Percentiles rank a stretch among this genome's conserved stretches.
phyloP scores from a whole-genome alignment of 169 alveolate genomes.

The Eimeria necatrix region DNA sequence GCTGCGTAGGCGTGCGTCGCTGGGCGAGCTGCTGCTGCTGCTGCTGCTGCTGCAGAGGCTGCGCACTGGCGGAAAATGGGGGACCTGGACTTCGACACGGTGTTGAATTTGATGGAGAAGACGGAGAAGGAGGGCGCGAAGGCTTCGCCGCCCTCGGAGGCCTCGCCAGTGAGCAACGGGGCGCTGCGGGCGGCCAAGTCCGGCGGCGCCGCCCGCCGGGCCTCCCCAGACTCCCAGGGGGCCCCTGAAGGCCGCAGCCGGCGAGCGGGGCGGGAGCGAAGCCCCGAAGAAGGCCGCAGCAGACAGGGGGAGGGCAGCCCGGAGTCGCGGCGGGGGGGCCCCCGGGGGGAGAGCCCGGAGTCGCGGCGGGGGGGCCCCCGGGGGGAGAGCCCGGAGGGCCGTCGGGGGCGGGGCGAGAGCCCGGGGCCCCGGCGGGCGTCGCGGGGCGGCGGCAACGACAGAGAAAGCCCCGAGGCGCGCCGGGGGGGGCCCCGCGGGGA shows the following conservation, averaged over 20 bases:
- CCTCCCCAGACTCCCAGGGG: conserved; percentile 41
- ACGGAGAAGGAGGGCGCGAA: conserved; percentile 29
- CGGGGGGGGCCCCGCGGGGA: conserved; percentile 65
- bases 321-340: conserved; percentile 1
- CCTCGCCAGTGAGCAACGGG: conserved; percentile 60
- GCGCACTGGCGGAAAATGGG: conserved; percentile 47
- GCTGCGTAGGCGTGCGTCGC: too few relatives aligned
- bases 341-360: conserved; percentile 37
- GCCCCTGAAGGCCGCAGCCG: conserved; percentile 35
- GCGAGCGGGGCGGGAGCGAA: conserved; percentile 68
- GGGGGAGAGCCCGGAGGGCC: conserved; percentile 55
- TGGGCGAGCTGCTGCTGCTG: too few relatives aligned
- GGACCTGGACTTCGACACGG: conserved; percentile 66
- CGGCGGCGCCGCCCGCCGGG: conserved; percentile 27
- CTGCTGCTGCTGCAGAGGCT: not conserved
- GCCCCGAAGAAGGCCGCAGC: conserved; percentile 31
- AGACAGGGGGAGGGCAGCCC: conserved; percentile 46
- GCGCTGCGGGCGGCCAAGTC: conserved; percentile 48
- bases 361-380: conserved; percentile 49
- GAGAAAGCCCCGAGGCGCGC: conserved; percentile 4
- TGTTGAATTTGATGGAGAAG: conserved; percentile 60
- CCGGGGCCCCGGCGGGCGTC: conserved; percentile 30
- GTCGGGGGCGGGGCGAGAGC: conserved; percentile 52
- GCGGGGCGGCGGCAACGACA: not conserved
- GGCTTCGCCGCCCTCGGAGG: conserved; percentile 12